Base-by-base conservation (phyloP, 495 filamentous ascomycete species). In the Acidiella bohemica region DNA sequence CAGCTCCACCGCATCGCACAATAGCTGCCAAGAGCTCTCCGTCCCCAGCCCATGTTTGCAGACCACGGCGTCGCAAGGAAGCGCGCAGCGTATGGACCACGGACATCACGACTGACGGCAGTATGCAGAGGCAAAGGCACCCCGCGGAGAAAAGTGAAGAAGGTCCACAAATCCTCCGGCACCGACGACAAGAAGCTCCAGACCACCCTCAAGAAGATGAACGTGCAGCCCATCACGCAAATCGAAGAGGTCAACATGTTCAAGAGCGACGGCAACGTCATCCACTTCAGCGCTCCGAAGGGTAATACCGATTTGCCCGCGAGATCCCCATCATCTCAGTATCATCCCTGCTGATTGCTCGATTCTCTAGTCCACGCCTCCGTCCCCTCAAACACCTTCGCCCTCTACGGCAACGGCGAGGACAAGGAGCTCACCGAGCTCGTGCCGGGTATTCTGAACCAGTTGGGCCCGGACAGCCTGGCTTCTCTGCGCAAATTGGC, bases 191-290 rank as follows among this genome's bases (percentile, higher is more conserved):
- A 95, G 80, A 97, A 97, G 76, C 83, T 97, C 25, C 90, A 97
- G 69, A 74, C 80, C 29, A 69, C 85, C 41, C 52, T 62, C 23
- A 62, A 62, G 56, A 64, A 62, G 52, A 55, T 62, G 42, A 62
- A 62, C 49, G 61, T 64, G 13, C 59, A 62, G 55, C 59, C 90
- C 56, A 94, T 97, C 68, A 87, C 93, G 72, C 84, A 80, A 41
- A 96, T 97, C 54, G 90, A 97, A 76, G 90, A 97, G 70, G 90
- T 97, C 59, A 97, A 97, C 76, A 97, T 96, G 92, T 96, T 96
- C 78, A 97, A 96, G 76, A 80, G 82, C 63, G 90, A 97, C 57
- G 90, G 90, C 55, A 97, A 97, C 65, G 90, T 97, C 63, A 96
- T 97, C 61, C 90, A 97, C 75, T 97, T 97, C 63, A 76, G 83